Evolutionary conservation across 1,284 basidiomycete genomes (phyloP).

Genomic region (Ustilago sp.): DNA sequence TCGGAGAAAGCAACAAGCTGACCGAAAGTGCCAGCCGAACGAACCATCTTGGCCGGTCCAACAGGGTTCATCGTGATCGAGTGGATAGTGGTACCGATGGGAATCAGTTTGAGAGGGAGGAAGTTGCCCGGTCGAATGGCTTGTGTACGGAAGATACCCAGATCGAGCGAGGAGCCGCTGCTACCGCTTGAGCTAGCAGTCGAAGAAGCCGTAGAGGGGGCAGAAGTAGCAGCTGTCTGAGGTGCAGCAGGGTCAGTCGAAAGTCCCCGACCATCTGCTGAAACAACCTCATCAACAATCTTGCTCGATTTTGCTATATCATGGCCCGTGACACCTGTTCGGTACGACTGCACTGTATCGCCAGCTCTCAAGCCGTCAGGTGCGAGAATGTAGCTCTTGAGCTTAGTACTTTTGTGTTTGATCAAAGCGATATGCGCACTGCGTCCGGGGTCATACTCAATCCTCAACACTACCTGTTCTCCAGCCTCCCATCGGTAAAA

Average conservation of each 20-base stretch:
- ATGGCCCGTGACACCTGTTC: conserved; percentile 64
- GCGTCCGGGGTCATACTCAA: conserved; percentile 96
- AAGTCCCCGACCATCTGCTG: conserved; percentile 17
- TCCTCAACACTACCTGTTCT: conserved; percentile 86
- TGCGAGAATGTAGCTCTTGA: conserved; percentile 87
- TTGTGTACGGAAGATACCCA: conserved; percentile 86
- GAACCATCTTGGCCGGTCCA: conserved; percentile 84
- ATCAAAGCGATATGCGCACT: conserved; percentile 93
- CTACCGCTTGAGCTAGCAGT: conserved; percentile 43
- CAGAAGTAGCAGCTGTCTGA: conserved; percentile 27
- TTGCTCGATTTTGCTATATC: conserved; percentile 8
- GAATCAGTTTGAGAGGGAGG: conserved; percentile 89
- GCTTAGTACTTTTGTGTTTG: conserved; percentile 74
- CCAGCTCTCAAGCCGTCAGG: conserved; percentile 89
- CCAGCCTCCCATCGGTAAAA: conserved; percentile 81
- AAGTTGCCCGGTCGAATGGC: conserved; percentile 94
- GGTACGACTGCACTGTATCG: conserved; percentile 87
- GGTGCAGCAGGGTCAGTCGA: conserved; percentile 42
- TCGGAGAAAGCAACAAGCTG: conserved; percentile 74
- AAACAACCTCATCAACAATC: conserved; percentile 26
- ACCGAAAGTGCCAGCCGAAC: conserved; percentile 88
- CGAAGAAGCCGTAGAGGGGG: conserved; percentile 6
- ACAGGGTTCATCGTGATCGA: conserved; percentile 81
- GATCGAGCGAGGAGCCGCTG: conserved; percentile 74
- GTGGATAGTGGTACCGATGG: conserved; percentile 90